Evolutionary conservation across 495 filamentous ascomycete genomes (phyloP), one percentile per base, ranked within the genome.

Genomic region (Viridothelium virens): DNA sequence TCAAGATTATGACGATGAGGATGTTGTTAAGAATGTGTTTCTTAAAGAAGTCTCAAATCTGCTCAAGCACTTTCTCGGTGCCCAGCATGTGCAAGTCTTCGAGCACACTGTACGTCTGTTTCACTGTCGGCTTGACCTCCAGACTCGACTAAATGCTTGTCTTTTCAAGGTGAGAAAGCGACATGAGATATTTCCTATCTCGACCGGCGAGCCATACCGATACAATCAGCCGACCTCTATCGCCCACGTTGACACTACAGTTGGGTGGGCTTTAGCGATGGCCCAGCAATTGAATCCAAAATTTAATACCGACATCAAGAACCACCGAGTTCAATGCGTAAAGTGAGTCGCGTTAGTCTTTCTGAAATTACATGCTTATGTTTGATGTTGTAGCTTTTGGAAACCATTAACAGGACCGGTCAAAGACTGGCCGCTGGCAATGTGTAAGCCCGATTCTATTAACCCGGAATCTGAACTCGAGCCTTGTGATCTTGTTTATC

Each of bases 201-300:
- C 63, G 11, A 65, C 63, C 0, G 63, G 63, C 2, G 46, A 65
- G 36, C 41, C 63, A 9, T 65, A 65, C 31, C 37, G 36, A 36
- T 65, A 53, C 63, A 65, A 65, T 53, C 63, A 65, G 18, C 63
- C 63, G 36, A 65, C 63, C 3, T 53, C 63, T 3, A 50, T 65
- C 31, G 63, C 63, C 37, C 63, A 65, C 41, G 63, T 65, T 14
- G 63, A 65, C 38, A 65, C 63, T n/a, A 65, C 63, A n/a, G 44
- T 38, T 34, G 41, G 38, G 16, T 65, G 63, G 63, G 63, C 63
- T 12, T 34, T 31, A 16, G 63, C 31, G 31, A 65, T 65, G 63
- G 63, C 41, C 16, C 63, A 38, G 16, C 46, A 65, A 34, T 44
- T 65, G 2, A 65, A 65, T 50, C 7, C 10, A 33, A 3, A 65